Conservation (phyloP, 1,139 yeast genomes). For the Oligophagozyma castellii region DNA sequence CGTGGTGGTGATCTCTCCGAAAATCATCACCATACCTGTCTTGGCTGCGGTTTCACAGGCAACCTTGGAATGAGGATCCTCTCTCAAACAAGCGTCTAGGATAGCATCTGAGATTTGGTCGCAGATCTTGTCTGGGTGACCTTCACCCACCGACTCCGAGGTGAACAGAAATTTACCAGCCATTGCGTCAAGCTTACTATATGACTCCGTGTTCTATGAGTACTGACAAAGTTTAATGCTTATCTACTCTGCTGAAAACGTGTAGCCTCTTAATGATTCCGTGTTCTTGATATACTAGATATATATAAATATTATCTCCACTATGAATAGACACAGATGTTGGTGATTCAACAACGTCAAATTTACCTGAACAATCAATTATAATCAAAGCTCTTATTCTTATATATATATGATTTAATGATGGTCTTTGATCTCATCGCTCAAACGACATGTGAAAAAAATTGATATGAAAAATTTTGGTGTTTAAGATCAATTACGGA, state of each 20-base stretch:
- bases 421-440: too few species aligned
- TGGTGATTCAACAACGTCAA: too few species aligned
- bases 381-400: too few species aligned
- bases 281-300: not conserved
- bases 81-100: constrained; percentile 88
- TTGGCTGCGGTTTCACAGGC: constrained; percentile 97
- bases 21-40: constrained; percentile 97
- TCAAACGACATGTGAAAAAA: too few species aligned
- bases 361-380: too few species aligned
- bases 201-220: not conserved
- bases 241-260: not conserved
- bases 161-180: constrained; percentile 48
- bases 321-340: too few species aligned
- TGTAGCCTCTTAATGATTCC: not conserved
- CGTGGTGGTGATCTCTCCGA: constrained; percentile 96
- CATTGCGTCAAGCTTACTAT: constrained; percentile 4
- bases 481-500: too few species aligned
- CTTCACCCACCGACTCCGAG: constrained; percentile 95
- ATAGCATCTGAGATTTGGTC: constrained; percentile 97
- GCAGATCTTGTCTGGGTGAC: constrained; percentile 98
- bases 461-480: too few species aligned
- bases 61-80: constrained; percentile 91
- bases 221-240: not conserved
- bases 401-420: too few species aligned
- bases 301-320: too few species aligned